Base-by-base conservation (phyloP, 352 stramenopile species). In the Pythium dissimile region DNA sequence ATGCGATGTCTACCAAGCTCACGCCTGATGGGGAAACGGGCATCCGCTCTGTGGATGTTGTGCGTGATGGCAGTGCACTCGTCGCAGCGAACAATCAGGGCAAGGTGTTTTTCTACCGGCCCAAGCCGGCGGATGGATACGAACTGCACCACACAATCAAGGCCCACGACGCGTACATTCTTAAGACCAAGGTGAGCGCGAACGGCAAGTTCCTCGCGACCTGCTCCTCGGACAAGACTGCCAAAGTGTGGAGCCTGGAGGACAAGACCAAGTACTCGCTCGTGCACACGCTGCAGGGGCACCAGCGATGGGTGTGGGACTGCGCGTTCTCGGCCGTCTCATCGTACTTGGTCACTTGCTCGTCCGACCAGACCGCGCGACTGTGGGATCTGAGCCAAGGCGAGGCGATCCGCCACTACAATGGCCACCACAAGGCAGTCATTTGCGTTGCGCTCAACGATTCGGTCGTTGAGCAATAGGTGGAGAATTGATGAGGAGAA, bases 231-330 rank as follows among this genome's bases (percentile, higher is more conserved):
- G 94, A 99, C 73, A 89, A 93, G 56, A 97, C 89, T 4, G 89
- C 92, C 21, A 96, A 96, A 67, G 62, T 98, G n/a, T 98, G 89
- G 81, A 72, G 73, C 42, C 69, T 87, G 35, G 52, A 79, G 64
- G 66, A 71, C 51, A 57, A 60, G 20, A 61, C 51, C 15, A 56
- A 70, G 24, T 77, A 63, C 45, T 70, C 75, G 18, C 70, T 93
- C 9, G 67, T 92, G 45, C 80, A 93, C 62, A 94, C 85, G 49
- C 67, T 94, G 35, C 80, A 92, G 54, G 80, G 87, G 20, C 93
- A 98, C 66, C 86, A 95, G 57, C 92, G 95, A 54, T 99, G 97
- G 97, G 97, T 99, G 11, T 99, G 97, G 95, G 96, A 99, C 75
- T 97, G 92, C 48, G 92, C 91, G 5, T 99, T 99, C 81, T 98